Conservation (phyloP, 495 filamentous ascomycete genomes). For the Aspergillus egyptiacus region DNA sequence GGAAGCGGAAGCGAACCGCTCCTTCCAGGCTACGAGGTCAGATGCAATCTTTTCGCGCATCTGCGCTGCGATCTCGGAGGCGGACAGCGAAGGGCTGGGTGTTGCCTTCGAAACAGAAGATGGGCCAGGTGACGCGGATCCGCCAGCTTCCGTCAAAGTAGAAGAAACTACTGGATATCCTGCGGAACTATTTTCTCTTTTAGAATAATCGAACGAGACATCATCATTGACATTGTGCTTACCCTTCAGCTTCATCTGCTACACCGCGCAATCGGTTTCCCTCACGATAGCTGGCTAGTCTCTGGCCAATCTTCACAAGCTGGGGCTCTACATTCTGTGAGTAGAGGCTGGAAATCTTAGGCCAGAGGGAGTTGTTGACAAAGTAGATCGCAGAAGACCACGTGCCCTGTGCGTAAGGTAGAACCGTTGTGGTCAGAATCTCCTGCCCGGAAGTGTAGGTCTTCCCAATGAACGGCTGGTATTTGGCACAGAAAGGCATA, state of each 20-base stretch:
- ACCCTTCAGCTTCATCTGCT: slow-evolving; percentile 51
- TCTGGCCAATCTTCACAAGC: slow-evolving; percentile 82
- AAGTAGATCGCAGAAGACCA: slow-evolving; percentile 64
- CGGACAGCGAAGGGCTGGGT: slow-evolving; percentile 27
- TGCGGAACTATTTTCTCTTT: slow-evolving; percentile 25
- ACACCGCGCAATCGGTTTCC: slow-evolving; percentile 54
- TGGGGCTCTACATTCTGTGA: slow-evolving; percentile 93
- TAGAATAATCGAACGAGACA: slow-evolving; percentile 4
- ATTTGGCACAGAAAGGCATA: slow-evolving; percentile 66
- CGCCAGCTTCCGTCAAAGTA: slow-evolving; percentile 16
- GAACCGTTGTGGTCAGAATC: slow-evolving; percentile 61
- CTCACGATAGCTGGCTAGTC: slow-evolving; percentile 77
- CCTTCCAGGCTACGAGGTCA: slow-evolving; percentile 77
- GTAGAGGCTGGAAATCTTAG: slow-evolving; percentile 70
- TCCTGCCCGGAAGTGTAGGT: slow-evolving; percentile 60
- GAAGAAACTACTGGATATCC: slow-evolving; percentile 27
- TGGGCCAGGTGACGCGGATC: slow-evolving; percentile 19
- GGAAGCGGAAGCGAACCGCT: slow-evolving; percentile 74
- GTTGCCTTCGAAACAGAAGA: slow-evolving; percentile 21
- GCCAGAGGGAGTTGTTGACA: slow-evolving; percentile 69
- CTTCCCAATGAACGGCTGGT: slow-evolving; percentile 66
- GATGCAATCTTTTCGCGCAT: slow-evolving; percentile 62
- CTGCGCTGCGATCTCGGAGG: slow-evolving; percentile 44
- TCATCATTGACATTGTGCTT: slow-evolving; percentile 9
- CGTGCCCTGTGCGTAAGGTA: slow-evolving; percentile 65